Base-by-base conservation (phyloP, 2,329 filamentous ascomycete species). In the Penicillium sp. region DNA sequence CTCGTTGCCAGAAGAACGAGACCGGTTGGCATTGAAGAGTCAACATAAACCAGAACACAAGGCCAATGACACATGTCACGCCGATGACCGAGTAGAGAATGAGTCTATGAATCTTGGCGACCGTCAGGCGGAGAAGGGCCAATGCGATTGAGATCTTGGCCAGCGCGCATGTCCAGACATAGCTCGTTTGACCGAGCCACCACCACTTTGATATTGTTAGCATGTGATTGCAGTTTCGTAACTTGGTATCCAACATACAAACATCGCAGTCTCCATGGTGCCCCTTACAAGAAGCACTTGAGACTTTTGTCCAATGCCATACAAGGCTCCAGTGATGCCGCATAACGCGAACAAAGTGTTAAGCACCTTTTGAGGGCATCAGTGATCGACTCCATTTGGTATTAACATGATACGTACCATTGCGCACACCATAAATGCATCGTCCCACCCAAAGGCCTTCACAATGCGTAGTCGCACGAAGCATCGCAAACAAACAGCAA, bases 171-270 rank as follows among this genome's bases (percentile, higher is more conserved):
- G 75, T 72, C 50, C 80, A 65, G 7, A 79, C 75, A 63, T 84
- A 84, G 57, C 78, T 77, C n/a, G 80, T 68, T 60, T 83, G 81
- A 58, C 79, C 81, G n/a, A 83, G 74, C 70, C 79, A 84, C 80
- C 80, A 84, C 67, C 68, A 73, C 71, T 72, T 18, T 9, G 40
- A 34, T 22, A 21, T 38, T 21, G 43, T 58, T 41, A 57, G 50
- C 27, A 47, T 38, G 39, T 16, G 21, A 39, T 48, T 32, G 4
- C 34, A 18, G 27, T 31, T 3, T 22, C 4, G 21, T 44, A 14
- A 31, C n/a, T 31, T 40, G 22, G 13, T 22, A 22, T 42, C 14
- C 24, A 24, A 45, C 31, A 13, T 34, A 27, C 22, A 50, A 31
- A 29, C 51, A 54, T 50, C 5, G 51, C 51, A 3, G 64, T 70